Evolutionary conservation across 2,329 filamentous ascomycete genomes (phyloP), one percentile per base, ranked within the genome.

Genomic region (Eutypella sp.): DNA sequence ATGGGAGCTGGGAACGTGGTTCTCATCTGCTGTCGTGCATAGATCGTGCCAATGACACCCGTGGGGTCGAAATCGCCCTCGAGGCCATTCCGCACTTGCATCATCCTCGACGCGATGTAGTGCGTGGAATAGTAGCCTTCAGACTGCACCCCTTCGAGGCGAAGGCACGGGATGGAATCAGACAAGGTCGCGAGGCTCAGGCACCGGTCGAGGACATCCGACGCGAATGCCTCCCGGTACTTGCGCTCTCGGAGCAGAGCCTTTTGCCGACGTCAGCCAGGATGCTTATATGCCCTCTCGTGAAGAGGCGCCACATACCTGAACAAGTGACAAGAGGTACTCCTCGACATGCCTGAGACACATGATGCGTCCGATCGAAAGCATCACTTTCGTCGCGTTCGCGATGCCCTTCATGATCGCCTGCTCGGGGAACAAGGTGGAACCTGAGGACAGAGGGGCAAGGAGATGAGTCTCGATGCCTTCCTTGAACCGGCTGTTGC

Each of bases 331-430:
- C 5, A 22, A 43, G 16, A 47, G 40, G 24, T 47, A 47, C 5
- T 39, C 25, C 13, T 47, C 41, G n/a, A 47, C 20, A 11, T 44
- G 27, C 34, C 36, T 23, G 4, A 47, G 27, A 15, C 19, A 44
- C 6, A 39, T 22, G 1, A 47, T 34, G 29, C 24, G 40, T 5
- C 41, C 45, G 6, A 47, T 16, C 8, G 25, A 40, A 8, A 47
- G 23, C 45, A 47, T 47, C 4, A 37, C 7, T 8, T 25, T 27
- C 15, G 45, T 25, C 20, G 45, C 24, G 10, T 34, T 22, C n/a
- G 40, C 31, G 15, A 47, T 47, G 18, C 45, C 45, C n/a, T 36
- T 40, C 10, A 44, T 15, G 29, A 34, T 34, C 15, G 40, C 19
- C 20, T 40, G 25, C 25, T 36, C 13, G 40, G 27, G 6, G 27